These are phyloP conservation scores for Scheffersomyces titani DNA, from an alignment of 1,139 yeast species.

Conservation along the genomic window DNA sequence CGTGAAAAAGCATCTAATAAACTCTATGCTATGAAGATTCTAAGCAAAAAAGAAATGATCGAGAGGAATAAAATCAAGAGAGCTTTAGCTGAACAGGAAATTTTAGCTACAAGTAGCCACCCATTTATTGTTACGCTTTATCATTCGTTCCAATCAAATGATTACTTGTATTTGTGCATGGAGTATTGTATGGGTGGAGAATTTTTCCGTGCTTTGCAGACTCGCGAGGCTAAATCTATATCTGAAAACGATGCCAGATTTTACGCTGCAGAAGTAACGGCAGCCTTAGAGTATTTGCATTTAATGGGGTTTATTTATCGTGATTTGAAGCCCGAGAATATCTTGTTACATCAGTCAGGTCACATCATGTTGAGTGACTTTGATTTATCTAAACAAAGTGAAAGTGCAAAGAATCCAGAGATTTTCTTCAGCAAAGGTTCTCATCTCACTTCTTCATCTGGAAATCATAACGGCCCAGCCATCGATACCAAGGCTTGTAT, in stretches of 20 bases:
- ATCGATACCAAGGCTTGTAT: constrained; percentile 92
- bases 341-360: constrained; percentile 89
- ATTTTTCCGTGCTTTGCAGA: constrained; percentile 93
- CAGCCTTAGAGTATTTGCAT: constrained; percentile 94
- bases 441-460: constrained; percentile 18
- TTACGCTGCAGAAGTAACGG: constrained; percentile 96
- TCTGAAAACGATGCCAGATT: constrained; percentile 88
- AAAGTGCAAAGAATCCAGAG: constrained; percentile 61
- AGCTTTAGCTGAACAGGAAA: constrained; percentile 95
- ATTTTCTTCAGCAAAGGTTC: constrained; percentile 33
- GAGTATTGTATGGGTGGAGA: constrained; percentile 99
- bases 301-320: constrained; percentile 95
- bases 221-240: constrained; percentile 83
- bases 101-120: constrained; percentile 91
- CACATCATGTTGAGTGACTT: constrained; percentile 98
- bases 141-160: constrained; percentile 95
- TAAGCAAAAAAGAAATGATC: constrained; percentile 90
- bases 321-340: constrained; percentile 94
- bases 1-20: constrained; percentile 75
- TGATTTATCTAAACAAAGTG: constrained; percentile 90
- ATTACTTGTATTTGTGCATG: constrained; percentile 92
- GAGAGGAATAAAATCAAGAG: constrained; percentile 92
- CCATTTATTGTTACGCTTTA: constrained; percentile 96
- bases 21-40: constrained; percentile 89
- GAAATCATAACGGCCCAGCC: constrained; percentile 30